Evolutionary conservation across 495 filamentous ascomycete species (phyloP).

Genomic region (Aspergillus conjunctus): DNA sequence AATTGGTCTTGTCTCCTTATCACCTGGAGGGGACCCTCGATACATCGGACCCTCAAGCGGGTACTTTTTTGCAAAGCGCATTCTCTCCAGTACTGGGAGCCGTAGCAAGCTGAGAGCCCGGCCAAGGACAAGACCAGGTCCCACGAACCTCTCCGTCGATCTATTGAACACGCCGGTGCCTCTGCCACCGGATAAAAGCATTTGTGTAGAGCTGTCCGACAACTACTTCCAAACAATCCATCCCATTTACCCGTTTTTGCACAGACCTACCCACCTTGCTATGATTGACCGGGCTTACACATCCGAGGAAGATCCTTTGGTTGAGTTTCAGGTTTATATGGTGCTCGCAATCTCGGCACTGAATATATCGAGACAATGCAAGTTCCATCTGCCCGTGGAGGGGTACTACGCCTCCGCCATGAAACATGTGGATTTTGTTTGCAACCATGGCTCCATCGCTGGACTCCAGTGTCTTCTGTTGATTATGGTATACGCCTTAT

Average conservation of each 20-base stretch:
- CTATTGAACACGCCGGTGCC: slow-evolving; percentile 40
- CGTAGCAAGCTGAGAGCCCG: slow-evolving; percentile 16
- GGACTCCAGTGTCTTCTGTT: slow-evolving; percentile 46
- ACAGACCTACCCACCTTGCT: slow-evolving; percentile 42
- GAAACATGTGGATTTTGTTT: slow-evolving; percentile 39
- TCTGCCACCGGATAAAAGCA: slow-evolving; percentile 37
- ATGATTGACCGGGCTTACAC: slow-evolving; percentile 37
- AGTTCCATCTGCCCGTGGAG: slow-evolving; percentile 44
- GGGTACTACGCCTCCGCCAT: slow-evolving; percentile 49
- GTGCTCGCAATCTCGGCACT: slow-evolving; percentile 48
- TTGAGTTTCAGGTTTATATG: slow-evolving; percentile 47
- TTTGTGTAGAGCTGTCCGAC: slow-evolving; percentile 38
- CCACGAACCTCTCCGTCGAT: slow-evolving; percentile 31
- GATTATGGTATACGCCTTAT: slow-evolving; percentile 50
- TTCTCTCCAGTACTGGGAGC: slow-evolving; percentile 41
- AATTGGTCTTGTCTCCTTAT: slow-evolving; percentile 42
- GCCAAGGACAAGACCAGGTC: slow-evolving; percentile 6
- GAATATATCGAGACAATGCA: slow-evolving; percentile 44
- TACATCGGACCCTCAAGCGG: slow-evolving; percentile 47
- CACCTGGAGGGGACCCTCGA: slow-evolving; percentile 36
- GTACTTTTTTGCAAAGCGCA: slow-evolving; percentile 45
- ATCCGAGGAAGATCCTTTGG: slow-evolving; percentile 24
- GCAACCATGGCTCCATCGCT: slow-evolving; percentile 40
- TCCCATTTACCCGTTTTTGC: slow-evolving; percentile 46
- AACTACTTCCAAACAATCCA: slow-evolving; percentile 48